phyloP scores from a whole-genome alignment of 495 filamentous ascomycete genomes.

The Penicillium odoratum region DNA sequence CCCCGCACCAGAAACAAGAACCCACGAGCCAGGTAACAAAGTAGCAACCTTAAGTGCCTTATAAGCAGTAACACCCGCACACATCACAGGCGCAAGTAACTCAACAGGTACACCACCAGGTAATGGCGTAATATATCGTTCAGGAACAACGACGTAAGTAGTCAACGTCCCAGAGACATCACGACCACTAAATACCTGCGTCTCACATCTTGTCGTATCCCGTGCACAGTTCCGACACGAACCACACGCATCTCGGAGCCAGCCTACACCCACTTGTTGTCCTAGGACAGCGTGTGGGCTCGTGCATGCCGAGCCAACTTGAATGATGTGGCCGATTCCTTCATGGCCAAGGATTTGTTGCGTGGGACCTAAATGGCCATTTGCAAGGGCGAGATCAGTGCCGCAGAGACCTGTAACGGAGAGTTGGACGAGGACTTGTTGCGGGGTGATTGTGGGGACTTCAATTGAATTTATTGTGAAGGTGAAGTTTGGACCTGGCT shows the following conservation, averaged over 20 bases:
- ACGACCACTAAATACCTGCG: background rate
- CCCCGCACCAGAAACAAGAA: slow-evolving; percentile 87
- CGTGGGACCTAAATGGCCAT: background rate
- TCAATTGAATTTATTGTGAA: background rate
- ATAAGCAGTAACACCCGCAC: slow-evolving; percentile 90
- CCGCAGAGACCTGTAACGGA: background rate
- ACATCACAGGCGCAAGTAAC: slow-evolving; percentile 61
- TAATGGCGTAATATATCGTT: background rate
- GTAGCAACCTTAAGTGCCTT: slow-evolving; percentile 87
- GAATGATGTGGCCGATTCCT: background rate
- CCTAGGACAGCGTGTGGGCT: background rate
- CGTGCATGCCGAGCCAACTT: background rate
- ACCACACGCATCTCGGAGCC: slow-evolving; percentile 1
- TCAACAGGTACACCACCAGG: background rate
- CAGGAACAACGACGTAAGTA: background rate
- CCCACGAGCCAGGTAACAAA: slow-evolving; percentile 68
- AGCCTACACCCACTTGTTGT: background rate
- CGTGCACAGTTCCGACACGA: background rate
- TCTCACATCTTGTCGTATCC: background rate
- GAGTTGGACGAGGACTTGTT: background rate
- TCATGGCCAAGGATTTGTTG: background rate
- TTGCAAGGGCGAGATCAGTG: background rate
- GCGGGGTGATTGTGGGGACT: background rate
- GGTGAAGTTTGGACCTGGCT: background rate
- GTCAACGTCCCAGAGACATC: slow-evolving; percentile 1